A percentile compares a stretch with the other conserved stretches of the same genome.
Conservation (phyloP, 805 yeast genomes). For the Danielozyma ontarioensis region DNA sequence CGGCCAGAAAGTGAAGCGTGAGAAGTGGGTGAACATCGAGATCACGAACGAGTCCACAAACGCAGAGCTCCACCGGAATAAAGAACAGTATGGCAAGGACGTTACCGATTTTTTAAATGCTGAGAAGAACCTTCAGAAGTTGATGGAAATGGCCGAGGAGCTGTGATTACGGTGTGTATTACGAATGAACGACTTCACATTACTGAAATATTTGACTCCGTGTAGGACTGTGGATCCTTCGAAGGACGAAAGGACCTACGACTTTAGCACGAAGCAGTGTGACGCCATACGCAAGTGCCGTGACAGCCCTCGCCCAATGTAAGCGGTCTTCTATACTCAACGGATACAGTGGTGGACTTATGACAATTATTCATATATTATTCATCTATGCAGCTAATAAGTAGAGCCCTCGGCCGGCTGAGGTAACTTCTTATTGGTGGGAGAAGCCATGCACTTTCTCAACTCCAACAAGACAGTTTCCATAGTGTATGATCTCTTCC, state of each 20-base stretch:
- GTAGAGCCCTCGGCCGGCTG: constrained; percentile 92
- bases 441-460: constrained; percentile 78
- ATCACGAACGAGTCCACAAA: constrained; percentile 32
- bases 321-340: too few relatives aligned
- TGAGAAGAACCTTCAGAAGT: constrained; percentile 30
- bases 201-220: too few relatives aligned
- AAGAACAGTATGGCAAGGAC: constrained; percentile 15
- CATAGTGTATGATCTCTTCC: constrained; percentile 92
- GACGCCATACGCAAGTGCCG: too few relatives aligned
- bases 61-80: constrained; percentile 15
- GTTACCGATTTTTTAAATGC: constrained; percentile 33
- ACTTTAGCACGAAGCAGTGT: too few relatives aligned
- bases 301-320: too few relatives aligned
- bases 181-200: too few relatives aligned
- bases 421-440: constrained; percentile 73
- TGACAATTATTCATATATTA: too few relatives aligned
- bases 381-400: too few relatives aligned
- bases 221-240: too few relatives aligned
- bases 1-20: constrained; percentile 19
- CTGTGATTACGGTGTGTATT: too few relatives aligned
- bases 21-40: constrained; percentile 37
- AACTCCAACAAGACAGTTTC: constrained; percentile 87
- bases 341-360: too few relatives aligned
- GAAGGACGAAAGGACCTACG: too few relatives aligned
- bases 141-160: constrained; percentile 22